Conservation (phyloP, 2,329 filamentous ascomycete species). For the Fusarium illudens region DNA sequence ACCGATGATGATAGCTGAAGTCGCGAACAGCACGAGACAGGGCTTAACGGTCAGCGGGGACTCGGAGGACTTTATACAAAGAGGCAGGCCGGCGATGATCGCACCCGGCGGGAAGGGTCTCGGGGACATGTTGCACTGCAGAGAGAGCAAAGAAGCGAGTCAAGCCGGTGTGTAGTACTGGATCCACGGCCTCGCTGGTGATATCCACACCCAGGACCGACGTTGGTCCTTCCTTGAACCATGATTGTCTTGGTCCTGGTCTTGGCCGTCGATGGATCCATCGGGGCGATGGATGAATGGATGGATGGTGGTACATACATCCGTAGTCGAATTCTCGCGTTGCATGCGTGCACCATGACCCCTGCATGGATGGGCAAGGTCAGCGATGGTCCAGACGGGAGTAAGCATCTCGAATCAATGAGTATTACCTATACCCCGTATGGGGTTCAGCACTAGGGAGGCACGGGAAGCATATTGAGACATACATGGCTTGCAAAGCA, state of each 20-base stretch:
- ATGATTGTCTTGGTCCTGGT: neutral
- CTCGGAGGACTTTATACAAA: constrained; percentile 32
- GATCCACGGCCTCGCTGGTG: constrained; percentile 16
- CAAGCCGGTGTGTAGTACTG: constrained; percentile 26
- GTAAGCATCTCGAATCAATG: neutral
- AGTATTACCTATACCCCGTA: too few species aligned
- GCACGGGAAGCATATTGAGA: neutral
- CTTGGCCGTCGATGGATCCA: constrained; percentile 5
- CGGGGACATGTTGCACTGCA: constrained; percentile 16
- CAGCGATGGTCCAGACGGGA: neutral
- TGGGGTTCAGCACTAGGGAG: neutral
- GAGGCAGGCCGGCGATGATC: neutral
- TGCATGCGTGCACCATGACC: constrained; percentile 11
- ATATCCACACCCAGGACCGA: constrained; percentile 28
- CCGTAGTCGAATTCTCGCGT: neutral
- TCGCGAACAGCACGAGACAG: neutral
- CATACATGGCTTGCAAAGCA: neutral
- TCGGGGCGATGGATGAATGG: constrained; percentile 2
- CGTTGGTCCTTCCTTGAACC: constrained; percentile 12
- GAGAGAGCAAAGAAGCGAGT: constrained; percentile 18
- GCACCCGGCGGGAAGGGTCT: constrained; percentile 6
- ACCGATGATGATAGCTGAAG: neutral
- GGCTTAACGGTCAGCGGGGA: constrained; percentile 7
- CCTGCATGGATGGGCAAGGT: constrained; percentile 5
- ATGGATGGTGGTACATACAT: constrained; percentile 10